Base-by-base conservation (phyloP, 2,329 filamentous ascomycete genomes). In the Cytospora piceae region DNA sequence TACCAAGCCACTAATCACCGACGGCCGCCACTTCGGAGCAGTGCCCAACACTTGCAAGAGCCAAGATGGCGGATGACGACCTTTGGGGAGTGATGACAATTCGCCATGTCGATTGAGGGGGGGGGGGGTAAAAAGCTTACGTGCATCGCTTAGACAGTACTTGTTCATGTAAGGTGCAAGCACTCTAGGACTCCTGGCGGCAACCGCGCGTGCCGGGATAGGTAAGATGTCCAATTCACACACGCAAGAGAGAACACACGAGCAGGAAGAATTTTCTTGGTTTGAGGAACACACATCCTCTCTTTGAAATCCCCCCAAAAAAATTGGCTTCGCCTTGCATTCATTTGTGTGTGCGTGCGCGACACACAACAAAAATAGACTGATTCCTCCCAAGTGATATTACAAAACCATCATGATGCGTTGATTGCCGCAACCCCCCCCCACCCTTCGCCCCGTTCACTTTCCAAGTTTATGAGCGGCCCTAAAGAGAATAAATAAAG, bases 311-410 rank as follows among this genome's bases (percentile, higher is more conserved):
- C n/a, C 27, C 27, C 27, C 27, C 27, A 12, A 15, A 20, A 11
- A 22, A 14, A 20, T 17, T 32, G 34, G 24, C 24, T 27, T 29
- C 49, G 34, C 46, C 51, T 31, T 29, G n/a, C 32, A 15, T 42
- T 17, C 49, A 46, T 61, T 61, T n/a, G 15, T 58, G 34, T 58
- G n/a, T 66, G 27, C 27, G 59, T 42, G 58, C 57, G 29, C 15
- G 17, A 51, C 55, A 46, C 49, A 39, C 42, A 24, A 58, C 29
- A 29, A 55, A 42, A 24, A 52, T 49, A 27, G n/a, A 24, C 59
- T 55, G 17, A 32, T 54, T 54, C 46, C 51, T 61, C 51, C 51
- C 11, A 34, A 32, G n/a, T 34, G 8, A 32, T 46, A 42, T 42
- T 54, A 61, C 52, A 37, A 54, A 42, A 27, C 7, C 42, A 46